phyloP scores from a whole-genome alignment of 129 eudicot species.

The Pittosporum tobira region DNA sequence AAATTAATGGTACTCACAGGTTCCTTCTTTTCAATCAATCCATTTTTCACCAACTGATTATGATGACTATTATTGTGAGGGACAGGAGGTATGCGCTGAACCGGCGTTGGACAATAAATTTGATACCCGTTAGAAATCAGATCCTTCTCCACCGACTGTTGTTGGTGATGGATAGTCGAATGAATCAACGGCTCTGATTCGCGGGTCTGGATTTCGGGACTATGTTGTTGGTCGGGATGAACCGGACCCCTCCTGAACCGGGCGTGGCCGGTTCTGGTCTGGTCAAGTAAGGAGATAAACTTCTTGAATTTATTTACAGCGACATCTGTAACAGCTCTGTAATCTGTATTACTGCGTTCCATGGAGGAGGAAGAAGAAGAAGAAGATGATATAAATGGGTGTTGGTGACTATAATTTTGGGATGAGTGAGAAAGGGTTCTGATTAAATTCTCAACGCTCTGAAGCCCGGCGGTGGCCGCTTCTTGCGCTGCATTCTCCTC shows the following conservation, averaged over 20 bases:
- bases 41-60: slow-evolving; percentile 25
- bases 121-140: slow-evolving; percentile 10
- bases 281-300: slow-evolving; percentile 76
- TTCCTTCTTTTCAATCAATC: slow-evolving; percentile 44
- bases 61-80: slow-evolving; percentile 23
- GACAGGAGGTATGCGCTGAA: slow-evolving; percentile 55
- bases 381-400: slow-evolving; percentile 1
- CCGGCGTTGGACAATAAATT: slow-evolving; percentile 45
- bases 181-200: slow-evolving; percentile 8
- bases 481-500: slow-evolving; percentile 75
- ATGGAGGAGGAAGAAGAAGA: neutral
- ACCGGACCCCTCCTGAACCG: slow-evolving; percentile 88
- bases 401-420: slow-evolving; percentile 22
- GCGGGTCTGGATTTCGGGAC: neutral
- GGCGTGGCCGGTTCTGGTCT: slow-evolving; percentile 83
- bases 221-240: slow-evolving; percentile 8
- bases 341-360: slow-evolving; percentile 24
- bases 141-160: slow-evolving; percentile 14
- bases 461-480: slow-evolving; percentile 84
- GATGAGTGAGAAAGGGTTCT: slow-evolving; percentile 47
- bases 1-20: slow-evolving; percentile 58
- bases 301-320: slow-evolving; percentile 76
- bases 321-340: slow-evolving; percentile 59
- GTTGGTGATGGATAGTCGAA: neutral
- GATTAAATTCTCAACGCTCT: slow-evolving; percentile 80